Base-by-base conservation (phyloP, 768 basidiomycete genomes). In the Steccherinum ochraceum region DNA sequence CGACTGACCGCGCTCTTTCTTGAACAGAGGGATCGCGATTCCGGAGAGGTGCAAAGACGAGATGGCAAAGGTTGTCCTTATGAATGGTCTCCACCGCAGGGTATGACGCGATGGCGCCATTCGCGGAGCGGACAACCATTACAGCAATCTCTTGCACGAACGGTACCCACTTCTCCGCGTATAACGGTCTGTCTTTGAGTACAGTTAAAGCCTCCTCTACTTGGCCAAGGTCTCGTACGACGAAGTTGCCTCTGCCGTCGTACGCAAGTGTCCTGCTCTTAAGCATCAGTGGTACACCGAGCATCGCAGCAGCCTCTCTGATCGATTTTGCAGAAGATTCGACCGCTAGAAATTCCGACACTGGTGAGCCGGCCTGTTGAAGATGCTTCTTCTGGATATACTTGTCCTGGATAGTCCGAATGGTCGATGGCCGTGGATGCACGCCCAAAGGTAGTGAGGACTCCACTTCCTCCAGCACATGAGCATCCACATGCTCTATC, bases 191-290 rank as follows among this genome's bases (percentile, higher is more conserved):
- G 51, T 83, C 74, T 2, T 73, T 76, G 12, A 92, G 79, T 26
- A 82, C 72, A 1, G 80, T 77, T 46, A 81, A 66, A 0, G 77
- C 74, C 16, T 81, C 72, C 44, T 71, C 67, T 2, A 73, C 73
- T 25, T 86, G 73, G 7, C 72, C 67, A 7, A 77, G 53, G 16
- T 80, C 72, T 18, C 75, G 75, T 24, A 98, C 63, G 27, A 85
- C 84, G 60, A 80, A 93, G 66, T 99, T 99, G 4, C 96, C 96
- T 51, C 92, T 75, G 2, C 96, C 96, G 62, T 98, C 95, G 64
- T 99, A 99, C 0, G 94, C 96, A 50, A 94, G 71, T 0, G 90
- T 95, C n/a, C 91, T 78, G 52, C 86, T 90, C 71, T 99, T 98
- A 54, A 99, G 78, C 94, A 99, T 96, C 45, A 96, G 69, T 0